Conservation (phyloP, 1,284 basidiomycete species). For the Xerocomus amazonicus region DNA sequence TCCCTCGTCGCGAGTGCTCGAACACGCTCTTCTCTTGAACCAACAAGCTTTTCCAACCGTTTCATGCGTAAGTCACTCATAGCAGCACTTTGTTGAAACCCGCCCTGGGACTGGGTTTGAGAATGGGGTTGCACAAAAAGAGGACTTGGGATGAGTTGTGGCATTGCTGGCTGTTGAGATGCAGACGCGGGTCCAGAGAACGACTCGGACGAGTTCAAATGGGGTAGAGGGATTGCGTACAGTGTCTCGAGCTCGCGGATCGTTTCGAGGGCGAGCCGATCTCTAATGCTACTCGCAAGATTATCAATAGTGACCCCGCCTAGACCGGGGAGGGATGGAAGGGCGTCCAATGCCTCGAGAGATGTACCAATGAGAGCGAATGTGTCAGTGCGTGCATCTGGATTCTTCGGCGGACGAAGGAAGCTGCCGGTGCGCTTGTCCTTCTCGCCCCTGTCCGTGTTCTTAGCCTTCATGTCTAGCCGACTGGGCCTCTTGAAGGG, state of each 20-base stretch:
- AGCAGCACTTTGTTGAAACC: background rate
- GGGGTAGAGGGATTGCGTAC: constrained; percentile 4
- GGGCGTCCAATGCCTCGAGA: constrained; percentile 19
- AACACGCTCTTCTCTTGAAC: constrained; percentile 21
- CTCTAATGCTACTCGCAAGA: constrained; percentile 13
- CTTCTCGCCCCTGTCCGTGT: constrained; percentile 4
- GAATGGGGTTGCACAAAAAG: background rate
- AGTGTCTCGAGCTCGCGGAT: constrained; percentile 27
- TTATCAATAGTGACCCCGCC: background rate
- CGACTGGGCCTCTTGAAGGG: constrained; percentile 2
- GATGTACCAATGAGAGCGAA: constrained; percentile 23
- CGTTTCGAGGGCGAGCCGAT: constrained; percentile 26
- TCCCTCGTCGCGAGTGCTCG: constrained; percentile 24
- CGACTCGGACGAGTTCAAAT: background rate
- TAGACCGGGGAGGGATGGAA: constrained; percentile 3
- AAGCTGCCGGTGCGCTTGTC: background rate
- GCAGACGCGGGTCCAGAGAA: background rate
- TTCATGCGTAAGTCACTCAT: constrained; percentile 2
- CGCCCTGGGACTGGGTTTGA: background rate
- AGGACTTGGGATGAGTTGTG: background rate
- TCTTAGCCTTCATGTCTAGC: constrained; percentile 1
- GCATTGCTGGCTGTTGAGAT: constrained; percentile 4
- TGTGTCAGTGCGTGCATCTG: constrained; percentile 21
- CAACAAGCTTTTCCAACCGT: constrained; percentile 8
- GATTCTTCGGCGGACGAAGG: background rate